Evolutionary conservation across 805 yeast species (phyloP).

Genomic region (Saccharomycopsis fibuligera): DNA sequence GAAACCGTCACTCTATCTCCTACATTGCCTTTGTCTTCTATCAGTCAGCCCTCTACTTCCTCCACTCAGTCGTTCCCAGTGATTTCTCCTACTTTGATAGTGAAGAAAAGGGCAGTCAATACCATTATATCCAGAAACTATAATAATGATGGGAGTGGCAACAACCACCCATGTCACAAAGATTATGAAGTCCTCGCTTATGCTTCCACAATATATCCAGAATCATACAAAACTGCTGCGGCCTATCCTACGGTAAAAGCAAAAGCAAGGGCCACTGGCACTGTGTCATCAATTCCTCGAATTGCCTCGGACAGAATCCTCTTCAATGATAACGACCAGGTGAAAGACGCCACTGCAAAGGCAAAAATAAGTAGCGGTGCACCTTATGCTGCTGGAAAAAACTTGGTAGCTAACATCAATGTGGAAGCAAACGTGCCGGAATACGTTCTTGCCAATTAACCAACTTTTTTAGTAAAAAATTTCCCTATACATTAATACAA

Average conservation of each 20-base stretch:
- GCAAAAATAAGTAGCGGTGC: not conserved
- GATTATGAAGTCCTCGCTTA: slow-evolving; percentile 1
- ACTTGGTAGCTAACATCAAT: not conserved
- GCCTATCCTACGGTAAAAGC: not conserved
- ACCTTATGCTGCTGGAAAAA: not conserved
- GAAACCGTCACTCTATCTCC: not conserved
- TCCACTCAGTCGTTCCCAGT: slow-evolving; percentile 7
- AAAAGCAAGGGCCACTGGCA: not conserved
- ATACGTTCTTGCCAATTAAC: not conserved
- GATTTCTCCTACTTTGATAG: slow-evolving; percentile 11
- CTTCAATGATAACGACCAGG: not conserved
- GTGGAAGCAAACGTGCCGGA: not conserved
- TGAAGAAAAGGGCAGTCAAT: not conserved
- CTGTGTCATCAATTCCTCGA: not conserved
- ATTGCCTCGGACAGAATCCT: not conserved
- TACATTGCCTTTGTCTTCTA: no score
- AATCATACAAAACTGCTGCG: no score
- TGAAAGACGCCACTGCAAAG: not conserved
- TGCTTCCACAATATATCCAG: slow-evolving; percentile 7
- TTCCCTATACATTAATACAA: no score
- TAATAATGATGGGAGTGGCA: no score
- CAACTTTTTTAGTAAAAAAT: no score
- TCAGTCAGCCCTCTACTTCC: not conserved
- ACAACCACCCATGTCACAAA: not conserved
- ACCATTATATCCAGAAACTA: not conserved